Percentiles rank a stretch among this genome's conserved stretches.
Conservation (phyloP, 805 yeast species). For the Brettanomyces nanus region DNA sequence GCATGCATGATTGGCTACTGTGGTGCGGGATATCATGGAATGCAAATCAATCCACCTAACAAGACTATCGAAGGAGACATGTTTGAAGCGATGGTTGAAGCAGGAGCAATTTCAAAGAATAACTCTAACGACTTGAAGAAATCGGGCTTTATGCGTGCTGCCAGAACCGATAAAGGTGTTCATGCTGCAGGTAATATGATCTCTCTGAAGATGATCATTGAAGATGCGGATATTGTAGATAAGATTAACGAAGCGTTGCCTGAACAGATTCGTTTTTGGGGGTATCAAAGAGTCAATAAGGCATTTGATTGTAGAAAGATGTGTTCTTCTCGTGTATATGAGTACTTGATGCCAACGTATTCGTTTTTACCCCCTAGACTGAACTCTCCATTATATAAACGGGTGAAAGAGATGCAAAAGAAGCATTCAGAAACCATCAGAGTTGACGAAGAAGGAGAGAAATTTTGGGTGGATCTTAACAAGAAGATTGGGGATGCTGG, state of each 20-base stretch:
- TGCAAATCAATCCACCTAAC: constrained; percentile 86
- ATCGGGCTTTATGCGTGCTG: constrained; percentile 79
- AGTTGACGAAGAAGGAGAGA: constrained; percentile 58
- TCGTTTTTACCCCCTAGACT: constrained; percentile 90
- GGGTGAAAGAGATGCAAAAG: constrained; percentile 43
- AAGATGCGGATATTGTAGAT: constrained; percentile 64
- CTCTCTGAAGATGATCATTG: constrained; percentile 74
- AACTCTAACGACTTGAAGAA: constrained; percentile 86
- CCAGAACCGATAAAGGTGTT: constrained; percentile 91
- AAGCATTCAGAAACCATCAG: constrained; percentile 53
- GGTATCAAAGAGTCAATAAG: constrained; percentile 78
- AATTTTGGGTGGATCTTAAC: constrained; percentile 59
- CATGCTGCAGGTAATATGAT: constrained; percentile 96
- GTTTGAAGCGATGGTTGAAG: constrained; percentile 71
- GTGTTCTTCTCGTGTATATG: constrained; percentile 95
- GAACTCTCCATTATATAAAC: constrained; percentile 51
- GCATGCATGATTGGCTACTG: constrained; percentile 91
- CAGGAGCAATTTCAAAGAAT: constrained; percentile 83
- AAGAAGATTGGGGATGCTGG: constrained; percentile 30
- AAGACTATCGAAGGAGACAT: constrained; percentile 88
- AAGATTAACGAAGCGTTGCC: constrained; percentile 75
- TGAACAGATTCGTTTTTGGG: constrained; percentile 87
- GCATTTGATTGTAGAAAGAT: constrained; percentile 90
- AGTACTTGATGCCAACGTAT: constrained; percentile 87
- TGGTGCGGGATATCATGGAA: constrained; percentile 94